A percentile compares a stretch with the other conserved stretches of the same genome.
Conservation (phyloP, 2,329 filamentous ascomycete species). For the Scedosporium apiospermum region DNA sequence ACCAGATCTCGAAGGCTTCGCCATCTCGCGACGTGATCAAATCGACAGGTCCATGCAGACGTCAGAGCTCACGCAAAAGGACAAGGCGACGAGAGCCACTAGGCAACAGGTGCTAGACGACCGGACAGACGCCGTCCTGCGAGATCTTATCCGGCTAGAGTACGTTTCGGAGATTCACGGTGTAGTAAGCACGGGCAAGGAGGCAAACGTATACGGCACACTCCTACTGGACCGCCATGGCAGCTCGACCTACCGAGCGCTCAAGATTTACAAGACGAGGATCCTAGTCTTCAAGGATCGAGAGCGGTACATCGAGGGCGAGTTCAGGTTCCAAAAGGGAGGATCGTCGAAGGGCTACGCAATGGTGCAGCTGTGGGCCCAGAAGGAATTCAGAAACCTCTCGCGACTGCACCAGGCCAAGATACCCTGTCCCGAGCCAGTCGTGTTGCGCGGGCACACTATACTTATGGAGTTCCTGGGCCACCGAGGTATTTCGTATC, state of each 20-base stretch:
- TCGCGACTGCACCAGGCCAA: constrained; percentile 73
- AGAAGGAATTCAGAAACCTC: constrained; percentile 95
- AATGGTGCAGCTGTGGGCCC: constrained; percentile 98
- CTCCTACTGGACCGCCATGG: constrained; percentile 53
- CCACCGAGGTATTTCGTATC: constrained; percentile 76
- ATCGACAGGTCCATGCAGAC: constrained; percentile 7
- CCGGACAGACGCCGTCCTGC: constrained; percentile 85
- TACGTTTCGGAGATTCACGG: constrained; percentile 88
- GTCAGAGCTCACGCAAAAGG: constrained; percentile 51
- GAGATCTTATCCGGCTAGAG: constrained; percentile 92
- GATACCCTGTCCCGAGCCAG: constrained; percentile 83
- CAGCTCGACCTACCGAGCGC: constrained; percentile 55
- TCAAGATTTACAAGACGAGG: constrained; percentile 98
- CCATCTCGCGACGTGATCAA: constrained; percentile 6
- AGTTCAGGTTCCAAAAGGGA: constrained; percentile 72
- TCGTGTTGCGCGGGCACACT: constrained; percentile 86
- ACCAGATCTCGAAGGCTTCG: constrained; percentile 6
- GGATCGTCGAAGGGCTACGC: constrained; percentile 94
- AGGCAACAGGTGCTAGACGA: constrained; percentile 92
- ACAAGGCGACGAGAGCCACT: constrained; percentile 88
- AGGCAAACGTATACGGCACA: constrained; percentile 96
- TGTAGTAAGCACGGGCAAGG: constrained; percentile 91
- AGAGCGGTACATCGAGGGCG: constrained; percentile 89
- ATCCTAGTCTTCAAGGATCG: constrained; percentile 98
- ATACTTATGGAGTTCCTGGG: constrained; percentile 92